phyloP scores from a whole-genome alignment of 1,284 basidiomycete species.

The Trametes polyzona region DNA sequence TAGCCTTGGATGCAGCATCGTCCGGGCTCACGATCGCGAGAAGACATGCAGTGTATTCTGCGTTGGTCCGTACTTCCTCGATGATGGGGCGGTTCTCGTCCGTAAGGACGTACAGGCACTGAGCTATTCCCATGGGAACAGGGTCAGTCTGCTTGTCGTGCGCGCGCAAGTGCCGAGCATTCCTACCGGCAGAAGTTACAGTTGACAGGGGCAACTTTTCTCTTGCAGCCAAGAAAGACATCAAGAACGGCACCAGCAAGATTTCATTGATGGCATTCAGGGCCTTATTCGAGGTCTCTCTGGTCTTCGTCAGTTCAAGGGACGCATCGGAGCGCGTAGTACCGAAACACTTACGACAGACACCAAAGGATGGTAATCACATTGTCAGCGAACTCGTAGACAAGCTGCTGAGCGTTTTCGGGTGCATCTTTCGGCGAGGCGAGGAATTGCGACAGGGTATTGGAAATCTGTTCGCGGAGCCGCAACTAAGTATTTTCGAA shows the following conservation, averaged over 20 bases:
- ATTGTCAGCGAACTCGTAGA: slow-evolving; percentile 89
- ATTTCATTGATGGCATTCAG: slow-evolving; percentile 85
- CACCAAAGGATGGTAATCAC: slow-evolving; percentile 92
- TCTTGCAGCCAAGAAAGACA: slow-evolving; percentile 79
- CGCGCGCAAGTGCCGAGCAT: slow-evolving; percentile 3
- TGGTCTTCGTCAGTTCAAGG: slow-evolving; percentile 45
- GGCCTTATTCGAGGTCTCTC: slow-evolving; percentile 92
- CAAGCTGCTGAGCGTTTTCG: slow-evolving; percentile 73
- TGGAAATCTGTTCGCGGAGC: slow-evolving; percentile 63
- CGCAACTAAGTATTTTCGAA: neutral
- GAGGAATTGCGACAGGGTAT: slow-evolving; percentile 71
- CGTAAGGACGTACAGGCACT: slow-evolving; percentile 88
- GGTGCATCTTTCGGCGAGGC: slow-evolving; percentile 59
- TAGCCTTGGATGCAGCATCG: slow-evolving; percentile 37
- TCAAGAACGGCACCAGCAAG: slow-evolving; percentile 75
- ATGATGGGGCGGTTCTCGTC: slow-evolving; percentile 83
- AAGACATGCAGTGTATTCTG: slow-evolving; percentile 70
- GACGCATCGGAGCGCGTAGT: slow-evolving; percentile 14
- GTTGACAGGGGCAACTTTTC: slow-evolving; percentile 70
- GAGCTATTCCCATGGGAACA: slow-evolving; percentile 54
- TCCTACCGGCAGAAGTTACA: slow-evolving; percentile 77
- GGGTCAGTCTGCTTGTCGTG: slow-evolving; percentile 1
- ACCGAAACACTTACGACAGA: slow-evolving; percentile 69
- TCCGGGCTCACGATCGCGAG: slow-evolving; percentile 62
- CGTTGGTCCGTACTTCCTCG: slow-evolving; percentile 62